These are phyloP conservation scores for Colletotrichum caudatum DNA, from an alignment of 2,329 filamentous ascomycete genomes.

Conservation along the genomic window DNA sequence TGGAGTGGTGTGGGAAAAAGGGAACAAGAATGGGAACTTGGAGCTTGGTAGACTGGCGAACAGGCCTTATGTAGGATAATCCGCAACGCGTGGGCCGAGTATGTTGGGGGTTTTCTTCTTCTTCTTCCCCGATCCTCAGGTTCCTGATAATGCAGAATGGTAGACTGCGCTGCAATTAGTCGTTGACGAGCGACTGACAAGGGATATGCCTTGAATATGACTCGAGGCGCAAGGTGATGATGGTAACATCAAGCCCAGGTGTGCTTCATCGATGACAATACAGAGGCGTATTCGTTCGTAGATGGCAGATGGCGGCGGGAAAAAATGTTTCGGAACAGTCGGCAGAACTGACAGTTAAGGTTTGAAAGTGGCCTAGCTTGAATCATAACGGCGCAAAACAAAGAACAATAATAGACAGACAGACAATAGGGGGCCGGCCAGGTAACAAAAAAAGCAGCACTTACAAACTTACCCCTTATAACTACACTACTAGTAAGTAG, in stretches of 20 bases:
- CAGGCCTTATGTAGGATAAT: constrained; percentile 9
- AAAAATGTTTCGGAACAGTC: not conserved
- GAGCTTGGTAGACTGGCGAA: not conserved
- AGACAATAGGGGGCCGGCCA: too few species aligned
- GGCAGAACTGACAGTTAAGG: not conserved
- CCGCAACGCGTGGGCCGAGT: constrained; percentile 9
- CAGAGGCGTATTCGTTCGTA: constrained; percentile 2
- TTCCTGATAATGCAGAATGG: constrained; percentile 5
- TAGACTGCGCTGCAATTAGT: constrained; percentile 13
- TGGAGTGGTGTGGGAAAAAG: constrained; percentile 10
- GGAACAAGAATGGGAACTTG: not conserved
- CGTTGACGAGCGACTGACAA: constrained; percentile 8
- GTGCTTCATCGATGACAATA: constrained; percentile 13
- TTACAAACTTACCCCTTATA: too few species aligned
- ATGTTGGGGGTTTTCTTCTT: not conserved
- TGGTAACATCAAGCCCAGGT: constrained; percentile 6
- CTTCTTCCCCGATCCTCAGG: constrained; percentile 1
- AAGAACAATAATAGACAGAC: not conserved
- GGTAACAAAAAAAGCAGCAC: too few species aligned
- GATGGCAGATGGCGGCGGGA: not conserved
- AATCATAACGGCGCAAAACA: not conserved
- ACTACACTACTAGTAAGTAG: too few species aligned
- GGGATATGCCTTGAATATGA: constrained; percentile 24
- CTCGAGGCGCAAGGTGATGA: constrained; percentile 4
- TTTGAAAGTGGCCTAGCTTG: constrained; percentile 1